phyloP scores from a whole-genome alignment of 1,284 basidiomycete genomes.

The Ustilago esculenta region DNA sequence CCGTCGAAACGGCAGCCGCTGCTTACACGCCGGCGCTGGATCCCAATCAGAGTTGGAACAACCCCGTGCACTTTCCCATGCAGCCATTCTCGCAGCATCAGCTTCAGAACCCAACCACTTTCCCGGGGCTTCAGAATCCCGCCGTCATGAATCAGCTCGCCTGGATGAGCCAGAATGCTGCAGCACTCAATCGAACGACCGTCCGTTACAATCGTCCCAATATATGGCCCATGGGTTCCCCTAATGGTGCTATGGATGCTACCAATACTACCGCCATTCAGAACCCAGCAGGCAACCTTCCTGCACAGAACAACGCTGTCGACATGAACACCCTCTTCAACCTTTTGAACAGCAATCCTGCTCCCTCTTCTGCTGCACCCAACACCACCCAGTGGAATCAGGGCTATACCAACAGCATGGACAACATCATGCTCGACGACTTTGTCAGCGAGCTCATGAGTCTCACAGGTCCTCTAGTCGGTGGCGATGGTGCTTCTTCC shows the following conservation, averaged over 20 bases:
- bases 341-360: slow-evolving; percentile 18
- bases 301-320: slow-evolving; percentile 11
- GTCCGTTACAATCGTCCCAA: slow-evolving; percentile 40
- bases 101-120: slow-evolving; percentile 4
- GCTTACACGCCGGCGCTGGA: slow-evolving; percentile 11
- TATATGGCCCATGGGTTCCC: slow-evolving; percentile 28
- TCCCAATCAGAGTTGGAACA: slow-evolving; percentile 17
- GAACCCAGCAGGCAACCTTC: slow-evolving; percentile 3
- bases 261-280: background rate
- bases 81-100: slow-evolving; percentile 18
- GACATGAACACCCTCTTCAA: slow-evolving; percentile 31
- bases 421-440: slow-evolving; percentile 52
- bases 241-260: slow-evolving; percentile 4
- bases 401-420: slow-evolving; percentile 34
- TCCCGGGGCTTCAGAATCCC: slow-evolving; percentile 18
- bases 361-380: slow-evolving; percentile 1
- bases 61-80: slow-evolving; percentile 29
- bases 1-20: background rate
- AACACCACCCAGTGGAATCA: slow-evolving; percentile 22
- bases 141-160: slow-evolving; percentile 26
- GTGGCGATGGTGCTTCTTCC: slow-evolving; percentile 12
- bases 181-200: slow-evolving; percentile 20
- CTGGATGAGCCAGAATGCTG: slow-evolving; percentile 28
- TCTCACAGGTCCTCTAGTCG: slow-evolving; percentile 36
- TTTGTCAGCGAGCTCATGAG: slow-evolving; percentile 53